Percentiles rank a stretch among this genome's conserved stretches.
phyloP scores from a whole-genome alignment of 805 yeast genomes.

The Ogataea methylovora region DNA sequence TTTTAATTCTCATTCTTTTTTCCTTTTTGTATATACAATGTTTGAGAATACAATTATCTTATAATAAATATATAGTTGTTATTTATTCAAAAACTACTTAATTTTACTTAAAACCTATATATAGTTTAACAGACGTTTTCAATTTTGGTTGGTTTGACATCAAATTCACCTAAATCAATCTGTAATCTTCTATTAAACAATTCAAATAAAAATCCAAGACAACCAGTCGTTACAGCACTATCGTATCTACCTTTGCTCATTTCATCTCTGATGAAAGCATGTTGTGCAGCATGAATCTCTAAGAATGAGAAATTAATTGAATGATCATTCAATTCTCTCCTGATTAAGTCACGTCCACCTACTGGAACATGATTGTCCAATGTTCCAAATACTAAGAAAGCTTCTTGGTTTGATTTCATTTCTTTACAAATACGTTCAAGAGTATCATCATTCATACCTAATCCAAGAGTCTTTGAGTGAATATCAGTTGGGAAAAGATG shows the following conservation, averaged over 20 bases:
- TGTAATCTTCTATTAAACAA: slow-evolving; percentile 62
- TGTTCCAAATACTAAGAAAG: slow-evolving; percentile 68
- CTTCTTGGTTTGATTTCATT: slow-evolving; percentile 47
- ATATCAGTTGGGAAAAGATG: slow-evolving; percentile 80
- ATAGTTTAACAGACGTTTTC: slow-evolving; percentile 54
- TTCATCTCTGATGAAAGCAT: slow-evolving; percentile 78
- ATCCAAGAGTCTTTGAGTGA: slow-evolving; percentile 60
- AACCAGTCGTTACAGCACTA: slow-evolving; percentile 63
- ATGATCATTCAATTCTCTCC: slow-evolving; percentile 49
- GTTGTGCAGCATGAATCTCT: slow-evolving; percentile 76
- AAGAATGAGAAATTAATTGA: slow-evolving; percentile 61
- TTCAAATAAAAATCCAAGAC: slow-evolving; percentile 62
- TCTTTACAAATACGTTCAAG: slow-evolving; percentile 43
- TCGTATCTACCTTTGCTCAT: slow-evolving; percentile 75
- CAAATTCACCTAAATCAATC: slow-evolving; percentile 59
- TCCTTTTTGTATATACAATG: too few species aligned
- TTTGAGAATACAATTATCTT: too few species aligned
- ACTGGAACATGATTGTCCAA: slow-evolving; percentile 76
- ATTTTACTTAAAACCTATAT: too few species aligned
- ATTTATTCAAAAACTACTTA: too few species aligned
- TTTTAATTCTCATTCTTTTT: too few species aligned
- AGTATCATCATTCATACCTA: slow-evolving; percentile 59
- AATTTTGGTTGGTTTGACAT: slow-evolving; percentile 38
- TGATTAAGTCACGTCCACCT: slow-evolving; percentile 65
- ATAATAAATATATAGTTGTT: too few species aligned